Percentiles rank a stretch among this genome's conserved stretches.
Conservation (phyloP, 1,284 basidiomycete genomes). For the Papiliotrema flavescens region DNA sequence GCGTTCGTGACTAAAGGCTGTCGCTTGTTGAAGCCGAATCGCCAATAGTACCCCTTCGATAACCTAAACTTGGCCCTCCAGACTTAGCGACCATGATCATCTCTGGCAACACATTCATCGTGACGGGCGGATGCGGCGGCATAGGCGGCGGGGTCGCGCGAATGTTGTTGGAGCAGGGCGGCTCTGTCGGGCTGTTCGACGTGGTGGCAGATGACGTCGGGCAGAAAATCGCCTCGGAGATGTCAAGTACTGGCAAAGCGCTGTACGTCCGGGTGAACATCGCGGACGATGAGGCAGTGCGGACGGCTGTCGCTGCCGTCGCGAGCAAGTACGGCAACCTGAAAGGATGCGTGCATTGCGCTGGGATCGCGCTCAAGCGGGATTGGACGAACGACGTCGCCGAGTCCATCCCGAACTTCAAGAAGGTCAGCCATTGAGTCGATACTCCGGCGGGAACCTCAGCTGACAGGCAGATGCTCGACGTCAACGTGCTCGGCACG, state of each 20-base stretch:
- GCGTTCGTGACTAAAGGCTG: too few relatives aligned
- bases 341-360: conserved; percentile 39
- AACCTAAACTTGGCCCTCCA: too few relatives aligned
- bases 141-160: conserved; percentile 29
- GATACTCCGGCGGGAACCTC: not conserved
- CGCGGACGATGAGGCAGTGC: conserved; percentile 29
- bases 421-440: conserved; percentile 18
- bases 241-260: conserved; percentile 12
- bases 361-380: conserved; percentile 38
- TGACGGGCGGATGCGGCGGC: conserved; percentile 37
- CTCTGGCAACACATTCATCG: conserved; percentile 34
- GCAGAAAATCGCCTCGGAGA: conserved; percentile 14
- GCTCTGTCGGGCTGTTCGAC: conserved; percentile 32
- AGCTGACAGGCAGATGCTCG: conserved; percentile 27
- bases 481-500: conserved; percentile 40
- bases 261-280: conserved; percentile 33
- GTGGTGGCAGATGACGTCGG: conserved; percentile 29
- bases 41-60: too few relatives aligned
- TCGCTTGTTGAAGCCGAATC: too few relatives aligned
- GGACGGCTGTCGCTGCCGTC: conserved; percentile 21
- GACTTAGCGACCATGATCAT: conserved; percentile 32
- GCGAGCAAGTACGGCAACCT: conserved; percentile 27
- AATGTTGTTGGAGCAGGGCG: conserved; percentile 21
- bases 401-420: conserved; percentile 38
- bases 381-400: conserved; percentile 39